Evolutionary conservation across 1,284 basidiomycete species (phyloP), one percentile per base, ranked within the genome.

Genomic region (Ganoderma multipileum): DNA sequence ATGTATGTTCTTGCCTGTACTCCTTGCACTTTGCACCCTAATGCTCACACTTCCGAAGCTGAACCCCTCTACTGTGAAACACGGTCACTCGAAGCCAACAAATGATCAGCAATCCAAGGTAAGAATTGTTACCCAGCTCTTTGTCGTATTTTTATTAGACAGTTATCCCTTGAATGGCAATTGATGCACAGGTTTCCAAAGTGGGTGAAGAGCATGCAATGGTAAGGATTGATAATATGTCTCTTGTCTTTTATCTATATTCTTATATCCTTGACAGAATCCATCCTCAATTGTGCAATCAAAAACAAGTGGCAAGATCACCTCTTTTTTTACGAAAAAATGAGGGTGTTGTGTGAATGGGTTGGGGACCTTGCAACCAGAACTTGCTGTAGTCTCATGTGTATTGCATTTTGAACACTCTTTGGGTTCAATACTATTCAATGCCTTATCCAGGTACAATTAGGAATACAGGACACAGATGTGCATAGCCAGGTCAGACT

Each of bases 321-420:
- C 76, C 1, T 67, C 75, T 12, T 78, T 77, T 69, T 78, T 76
- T 50, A 18, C 60, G 18, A 76, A 73, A 58, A 65, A 72, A 14
- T 74, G 67, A 55, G 18, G 3, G 12, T 12, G 16, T 60, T 57
- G 55, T 58, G 20, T 20, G 39, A 50, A 11, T 39, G 12, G 8
- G 12, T 11, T 39, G 12, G 38, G 12, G 38, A 11, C 12, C 38
- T 39, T 39, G 38, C 38, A 39, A 39, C 12, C 12, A 2, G 12
- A 39, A 11, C 9, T 39, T 39, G 4, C 7, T 39, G 7, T 14
- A 9, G 9, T 14, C 12, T 14, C 8, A 39, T 39, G 38, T 11
- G 6, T 39, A 33, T 33, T 33, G 33, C 33, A 3, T 39, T 5
- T 39, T 39, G 12, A 39, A 9, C 38, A 9, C 38, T 39, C 6